Evolutionary conservation across 2,329 filamentous ascomycete species (phyloP).

Genomic region (Claviceps sp.): DNA sequence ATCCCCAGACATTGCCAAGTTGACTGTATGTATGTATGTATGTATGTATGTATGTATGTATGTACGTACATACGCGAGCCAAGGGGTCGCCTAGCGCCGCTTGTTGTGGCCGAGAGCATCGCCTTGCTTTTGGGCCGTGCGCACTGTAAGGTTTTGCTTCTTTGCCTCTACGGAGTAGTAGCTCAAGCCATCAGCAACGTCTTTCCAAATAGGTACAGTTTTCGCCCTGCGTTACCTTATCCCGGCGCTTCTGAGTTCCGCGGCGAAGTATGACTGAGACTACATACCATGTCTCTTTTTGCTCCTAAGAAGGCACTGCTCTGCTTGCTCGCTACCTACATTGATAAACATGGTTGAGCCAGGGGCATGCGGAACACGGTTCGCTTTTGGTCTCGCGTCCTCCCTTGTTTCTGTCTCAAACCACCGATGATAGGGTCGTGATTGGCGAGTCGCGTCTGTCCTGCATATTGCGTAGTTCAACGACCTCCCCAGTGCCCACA

Average conservation of each 20-base stretch:
- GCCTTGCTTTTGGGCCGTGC: conserved; percentile 6
- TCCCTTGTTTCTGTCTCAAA: neutral
- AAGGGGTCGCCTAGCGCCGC: neutral
- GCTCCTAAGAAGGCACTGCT: neutral
- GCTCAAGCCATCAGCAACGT: conserved; percentile 2
- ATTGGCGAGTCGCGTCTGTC: neutral
- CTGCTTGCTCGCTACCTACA: neutral
- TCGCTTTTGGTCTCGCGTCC: neutral
- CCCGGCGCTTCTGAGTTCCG: conserved; percentile 4
- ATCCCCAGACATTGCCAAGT: neutral
- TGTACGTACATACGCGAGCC: neutral
- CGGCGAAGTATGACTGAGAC: conserved; percentile 1
- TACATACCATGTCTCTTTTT: conserved; percentile 4
- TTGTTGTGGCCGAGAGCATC: neutral
- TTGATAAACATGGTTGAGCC: neutral
- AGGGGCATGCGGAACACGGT: neutral
- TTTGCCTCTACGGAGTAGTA: conserved; percentile 2
- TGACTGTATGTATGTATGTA: too few relatives aligned
- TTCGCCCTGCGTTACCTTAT: conserved; percentile 6
- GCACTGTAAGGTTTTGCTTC: conserved; percentile 5
- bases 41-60: too few relatives aligned
- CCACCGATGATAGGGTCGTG: neutral
- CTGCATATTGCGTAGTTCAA: neutral
- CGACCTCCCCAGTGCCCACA: neutral
- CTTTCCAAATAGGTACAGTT: neutral